Percentiles rank a stretch among this genome's conserved stretches.
Evolutionary conservation across 2,329 filamentous ascomycete species (phyloP).

Genomic region (Akanthomyces uredinophilus): DNA sequence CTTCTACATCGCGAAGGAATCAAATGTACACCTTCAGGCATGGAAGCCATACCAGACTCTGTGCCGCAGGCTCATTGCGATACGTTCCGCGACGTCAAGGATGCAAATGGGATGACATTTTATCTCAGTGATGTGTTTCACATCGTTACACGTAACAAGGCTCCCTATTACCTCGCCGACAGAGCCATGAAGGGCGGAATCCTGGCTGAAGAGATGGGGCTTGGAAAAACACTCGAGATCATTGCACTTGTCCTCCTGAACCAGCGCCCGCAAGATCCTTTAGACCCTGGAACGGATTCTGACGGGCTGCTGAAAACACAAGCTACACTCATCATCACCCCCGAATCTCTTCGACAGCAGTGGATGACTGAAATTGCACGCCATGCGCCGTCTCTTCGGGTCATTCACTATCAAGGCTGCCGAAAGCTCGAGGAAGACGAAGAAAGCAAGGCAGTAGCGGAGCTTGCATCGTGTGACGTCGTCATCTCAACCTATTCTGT

Average conservation of each 20-base stretch:
- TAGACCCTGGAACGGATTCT: neutral
- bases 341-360: slow-evolving; percentile 51
- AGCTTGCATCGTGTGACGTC: slow-evolving; percentile 50
- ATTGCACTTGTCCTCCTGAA: slow-evolving; percentile 66
- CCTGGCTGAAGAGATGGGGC: slow-evolving; percentile 75
- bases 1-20: slow-evolving; percentile 62
- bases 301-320: slow-evolving; percentile 40
- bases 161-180: slow-evolving; percentile 38
- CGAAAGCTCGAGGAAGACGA: slow-evolving; percentile 31
- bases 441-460: slow-evolving; percentile 36
- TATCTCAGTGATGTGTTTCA: slow-evolving; percentile 62
- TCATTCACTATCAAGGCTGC: slow-evolving; percentile 53
- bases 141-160: slow-evolving; percentile 46
- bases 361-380: slow-evolving; percentile 56
- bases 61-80: slow-evolving; percentile 17
- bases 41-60: slow-evolving; percentile 7
- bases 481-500: slow-evolving; percentile 63
- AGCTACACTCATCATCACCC: slow-evolving; percentile 59
- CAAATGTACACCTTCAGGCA: slow-evolving; percentile 32
- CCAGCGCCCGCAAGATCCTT: slow-evolving; percentile 28
- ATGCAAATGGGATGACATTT: slow-evolving; percentile 33
- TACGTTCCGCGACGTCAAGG: slow-evolving; percentile 30
- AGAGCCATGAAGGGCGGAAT: slow-evolving; percentile 54
- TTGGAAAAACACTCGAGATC: slow-evolving; percentile 75
- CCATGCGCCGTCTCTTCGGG: slow-evolving; percentile 53